Evolutionary conservation across 1,139 yeast species (phyloP).

Genomic region (Debaryomyces singareniensis): DNA sequence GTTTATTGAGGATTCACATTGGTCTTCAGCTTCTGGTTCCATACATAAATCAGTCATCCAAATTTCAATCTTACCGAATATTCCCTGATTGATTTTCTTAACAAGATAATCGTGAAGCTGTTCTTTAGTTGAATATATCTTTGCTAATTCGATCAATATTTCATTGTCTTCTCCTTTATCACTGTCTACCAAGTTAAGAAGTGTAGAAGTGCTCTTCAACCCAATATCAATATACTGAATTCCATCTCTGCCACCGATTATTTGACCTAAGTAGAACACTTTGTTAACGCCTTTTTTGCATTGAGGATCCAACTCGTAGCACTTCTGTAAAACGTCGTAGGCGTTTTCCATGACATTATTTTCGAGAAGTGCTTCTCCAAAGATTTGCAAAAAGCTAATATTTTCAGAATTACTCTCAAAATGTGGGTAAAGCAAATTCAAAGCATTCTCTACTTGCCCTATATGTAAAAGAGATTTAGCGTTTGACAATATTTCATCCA

Average conservation of each 20-base stretch:
- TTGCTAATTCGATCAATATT: slow-evolving; percentile 16
- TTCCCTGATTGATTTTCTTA: slow-evolving; percentile 61
- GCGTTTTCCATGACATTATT: slow-evolving; percentile 75
- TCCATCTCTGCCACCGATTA: slow-evolving; percentile 80
- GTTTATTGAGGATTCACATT: slow-evolving; percentile 68
- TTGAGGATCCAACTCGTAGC: slow-evolving; percentile 64
- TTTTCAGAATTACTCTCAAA: slow-evolving; percentile 21
- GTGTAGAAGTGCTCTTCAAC: slow-evolving; percentile 41
- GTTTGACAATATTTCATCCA: slow-evolving; percentile 11
- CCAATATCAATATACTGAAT: slow-evolving; percentile 61
- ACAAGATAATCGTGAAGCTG: slow-evolving; percentile 32
- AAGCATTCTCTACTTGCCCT: slow-evolving; percentile 37
- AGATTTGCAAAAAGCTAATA: slow-evolving; percentile 29
- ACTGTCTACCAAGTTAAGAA: slow-evolving; percentile 24
- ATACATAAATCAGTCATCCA: slow-evolving; percentile 99
- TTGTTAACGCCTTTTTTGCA: slow-evolving; percentile 68
- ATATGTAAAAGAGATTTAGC: slow-evolving; percentile 29
- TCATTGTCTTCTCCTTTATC: slow-evolving; percentile 19
- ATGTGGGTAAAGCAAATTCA: slow-evolving; percentile 27
- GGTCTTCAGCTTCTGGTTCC: slow-evolving; percentile 81
- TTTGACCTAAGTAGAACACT: slow-evolving; percentile 85
- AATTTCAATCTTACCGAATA: slow-evolving; percentile 83
- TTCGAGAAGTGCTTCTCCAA: slow-evolving; percentile 78
- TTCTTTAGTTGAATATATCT: slow-evolving; percentile 22
- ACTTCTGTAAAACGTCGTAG: slow-evolving; percentile 52